phyloP scores from a whole-genome alignment of 768 basidiomycete species.

The Xerocomus spinulosus region DNA sequence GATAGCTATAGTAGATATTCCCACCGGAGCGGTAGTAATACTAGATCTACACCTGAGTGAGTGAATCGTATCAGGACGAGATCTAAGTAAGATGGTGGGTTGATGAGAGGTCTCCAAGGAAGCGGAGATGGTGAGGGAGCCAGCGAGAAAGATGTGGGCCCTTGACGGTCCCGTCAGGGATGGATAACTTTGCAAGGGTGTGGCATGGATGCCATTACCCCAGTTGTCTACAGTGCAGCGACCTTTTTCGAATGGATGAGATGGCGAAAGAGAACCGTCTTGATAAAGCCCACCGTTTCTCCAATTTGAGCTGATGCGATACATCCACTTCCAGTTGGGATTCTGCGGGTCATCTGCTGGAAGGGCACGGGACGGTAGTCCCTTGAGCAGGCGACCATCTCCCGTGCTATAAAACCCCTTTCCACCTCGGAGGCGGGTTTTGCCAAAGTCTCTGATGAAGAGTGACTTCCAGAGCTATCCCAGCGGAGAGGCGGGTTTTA shows the following conservation, averaged over 20 bases:
- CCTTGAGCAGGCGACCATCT: slow-evolving; percentile 56
- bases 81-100: slow-evolving; percentile 21
- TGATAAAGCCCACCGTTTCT: slow-evolving; percentile 51
- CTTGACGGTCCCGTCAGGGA: neutral
- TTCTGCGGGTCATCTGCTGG: slow-evolving; percentile 28
- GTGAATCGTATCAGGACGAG: slow-evolving; percentile 27
- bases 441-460: slow-evolving; percentile 62
- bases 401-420: slow-evolving; percentile 54
- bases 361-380: slow-evolving; percentile 50
- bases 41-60: slow-evolving; percentile 43
- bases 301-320: slow-evolving; percentile 81
- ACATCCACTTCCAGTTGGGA: slow-evolving; percentile 82
- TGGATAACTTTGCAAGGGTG: slow-evolving; percentile 1
- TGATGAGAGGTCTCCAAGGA: slow-evolving; percentile 35
- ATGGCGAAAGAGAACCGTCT: slow-evolving; percentile 11
- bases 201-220: slow-evolving; percentile 6
- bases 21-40: slow-evolving; percentile 26
- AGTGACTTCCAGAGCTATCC: slow-evolving; percentile 61
- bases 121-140: slow-evolving; percentile 55
- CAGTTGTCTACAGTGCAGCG: slow-evolving; percentile 51
- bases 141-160: slow-evolving; percentile 54
- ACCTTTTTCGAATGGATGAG: slow-evolving; percentile 40
- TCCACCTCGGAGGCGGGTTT: slow-evolving; percentile 61
- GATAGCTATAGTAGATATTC: slow-evolving; percentile 62
- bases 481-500: slow-evolving; percentile 1